Percentiles rank a stretch among this genome's conserved stretches.
phyloP scores from a whole-genome alignment of 2,329 filamentous ascomycete species.

The Epicoccum nigrum region DNA sequence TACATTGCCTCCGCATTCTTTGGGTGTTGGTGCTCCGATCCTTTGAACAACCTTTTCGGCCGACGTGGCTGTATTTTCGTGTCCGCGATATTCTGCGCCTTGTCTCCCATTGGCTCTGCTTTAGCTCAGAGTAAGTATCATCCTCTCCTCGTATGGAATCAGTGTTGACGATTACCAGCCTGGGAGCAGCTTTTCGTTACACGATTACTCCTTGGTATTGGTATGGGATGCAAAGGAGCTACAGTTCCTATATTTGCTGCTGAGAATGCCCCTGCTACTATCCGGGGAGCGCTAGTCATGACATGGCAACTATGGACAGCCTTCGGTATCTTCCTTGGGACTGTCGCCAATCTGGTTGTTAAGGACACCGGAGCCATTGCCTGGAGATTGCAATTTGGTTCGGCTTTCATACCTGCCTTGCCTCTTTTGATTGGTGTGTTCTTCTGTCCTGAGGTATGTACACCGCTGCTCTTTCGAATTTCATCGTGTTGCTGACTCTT shows the following conservation, averaged over 20 bases:
- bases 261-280: slow-evolving; percentile 42
- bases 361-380: slow-evolving; percentile 45
- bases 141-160: slow-evolving; percentile 10
- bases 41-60: slow-evolving; percentile 29
- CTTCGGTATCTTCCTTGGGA: slow-evolving; percentile 52
- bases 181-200: slow-evolving; percentile 52
- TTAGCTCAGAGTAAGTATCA: slow-evolving; percentile 23
- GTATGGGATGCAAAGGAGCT: slow-evolving; percentile 54
- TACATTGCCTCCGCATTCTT: slow-evolving; percentile 23
- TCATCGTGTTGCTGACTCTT: not conserved
- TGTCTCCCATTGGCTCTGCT: slow-evolving; percentile 26
- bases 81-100: slow-evolving; percentile 26
- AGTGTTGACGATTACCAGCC: not conserved
- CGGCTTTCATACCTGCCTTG: slow-evolving; percentile 49
- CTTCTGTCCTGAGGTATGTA: slow-evolving; percentile 54
- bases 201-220: slow-evolving; percentile 49
- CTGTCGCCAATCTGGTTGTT: slow-evolving; percentile 57
- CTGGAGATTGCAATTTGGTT: slow-evolving; percentile 47
- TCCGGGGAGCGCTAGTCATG: not conserved
- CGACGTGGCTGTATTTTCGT: slow-evolving; percentile 32
- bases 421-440: slow-evolving; percentile 43
- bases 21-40: slow-evolving; percentile 30
- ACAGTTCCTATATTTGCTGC: slow-evolving; percentile 56
- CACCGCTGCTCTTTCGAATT: slow-evolving; percentile 21
- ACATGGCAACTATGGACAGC: slow-evolving; percentile 46